These are phyloP conservation scores for Yamadazyma kitorensis DNA, from an alignment of 805 yeast genomes.

Conservation along the genomic window DNA sequence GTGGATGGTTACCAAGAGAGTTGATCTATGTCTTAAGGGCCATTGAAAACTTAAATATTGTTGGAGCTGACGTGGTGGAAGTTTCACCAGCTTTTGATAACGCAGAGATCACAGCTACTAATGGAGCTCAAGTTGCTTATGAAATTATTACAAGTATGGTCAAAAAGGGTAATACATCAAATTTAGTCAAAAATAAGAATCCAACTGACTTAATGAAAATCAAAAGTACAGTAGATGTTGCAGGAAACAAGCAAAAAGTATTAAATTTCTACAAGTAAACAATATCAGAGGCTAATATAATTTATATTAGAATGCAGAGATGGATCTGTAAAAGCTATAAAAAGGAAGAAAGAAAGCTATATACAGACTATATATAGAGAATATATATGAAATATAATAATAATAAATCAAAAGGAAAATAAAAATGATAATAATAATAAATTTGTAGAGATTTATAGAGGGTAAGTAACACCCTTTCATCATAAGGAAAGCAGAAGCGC, in stretches of 20 bases:
- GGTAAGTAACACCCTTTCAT: too few relatives aligned
- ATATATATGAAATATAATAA: conserved; percentile 4
- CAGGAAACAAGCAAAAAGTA: background rate
- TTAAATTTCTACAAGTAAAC: conserved; percentile 1
- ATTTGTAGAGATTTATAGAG: too few relatives aligned
- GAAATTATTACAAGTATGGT: conserved; percentile 77
- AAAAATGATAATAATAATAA: conserved; percentile 1
- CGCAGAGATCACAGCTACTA: conserved; percentile 64
- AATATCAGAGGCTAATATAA: conserved; percentile 1
- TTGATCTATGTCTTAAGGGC: conserved; percentile 46
- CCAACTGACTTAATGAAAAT: conserved; percentile 3
- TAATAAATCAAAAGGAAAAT: conserved; percentile 2
- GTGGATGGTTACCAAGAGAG: conserved; percentile 58
- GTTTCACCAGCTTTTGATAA: conserved; percentile 64
- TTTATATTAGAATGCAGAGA: conserved; percentile 12
- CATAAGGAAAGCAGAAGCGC: too few relatives aligned
- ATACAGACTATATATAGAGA: conserved; percentile 13
- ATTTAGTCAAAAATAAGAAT: conserved; percentile 8
- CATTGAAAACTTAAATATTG: conserved; percentile 43
- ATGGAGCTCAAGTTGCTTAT: conserved; percentile 68
- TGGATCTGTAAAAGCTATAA: conserved; percentile 3
- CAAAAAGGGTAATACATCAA: conserved; percentile 39
- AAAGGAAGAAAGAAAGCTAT: conserved; percentile 1
- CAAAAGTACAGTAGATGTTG: background rate
- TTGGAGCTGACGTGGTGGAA: conserved; percentile 58